Evolutionary conservation across 2,329 filamentous ascomycete species (phyloP), one percentile per base, ranked within the genome.

Genomic region (Penicillium sp.): DNA sequence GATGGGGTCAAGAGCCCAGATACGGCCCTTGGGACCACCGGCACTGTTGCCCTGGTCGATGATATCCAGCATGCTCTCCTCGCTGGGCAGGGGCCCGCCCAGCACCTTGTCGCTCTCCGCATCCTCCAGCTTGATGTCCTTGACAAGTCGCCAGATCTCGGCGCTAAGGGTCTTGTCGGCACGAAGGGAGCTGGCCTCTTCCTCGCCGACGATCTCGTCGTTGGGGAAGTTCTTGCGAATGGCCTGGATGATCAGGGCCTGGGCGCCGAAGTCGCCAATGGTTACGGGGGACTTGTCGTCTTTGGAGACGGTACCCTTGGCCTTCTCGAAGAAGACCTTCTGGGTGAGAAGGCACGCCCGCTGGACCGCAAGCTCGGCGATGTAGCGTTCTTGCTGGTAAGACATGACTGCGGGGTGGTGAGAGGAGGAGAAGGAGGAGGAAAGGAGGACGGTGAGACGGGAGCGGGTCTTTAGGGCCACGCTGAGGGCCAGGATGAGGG

Each of bases 1-100:
- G 55, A 98, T 96, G 52, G 93, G 93, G 72, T 98, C 93, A 49
- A 98, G 84, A 35, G 92, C 88, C 93, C 93, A 98, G 70, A 97
- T 89, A 59, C 93, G 70, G 18, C 71, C 71, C 53, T 66, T 67
- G 42, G 66, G 50, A 33, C 71, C 70, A 53, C 71, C 71, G 2
- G 63, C 60, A 35, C 70, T 72, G 53, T 73, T 72, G 28, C 80
- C 80, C 56, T 74, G 71, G 59, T 82, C 80, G 53, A 83, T 78
- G 28, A 78, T 76, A 44, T 80, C 74, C 55, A 82, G 68, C 81
- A 83, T 82, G 32, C 59, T 58, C 50, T 89, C 83, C 50, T 82
- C 80, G 60, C 76, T 81, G 65, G 79, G 72, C 58, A 91, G 76
- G 28, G 83, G 76, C 7, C 88, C 86, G 24, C 88, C 88, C 27